These are phyloP conservation scores for Schizosaccharomyces osmophilus DNA, from an alignment of 805 yeast species.

Conservation along the genomic window DNA sequence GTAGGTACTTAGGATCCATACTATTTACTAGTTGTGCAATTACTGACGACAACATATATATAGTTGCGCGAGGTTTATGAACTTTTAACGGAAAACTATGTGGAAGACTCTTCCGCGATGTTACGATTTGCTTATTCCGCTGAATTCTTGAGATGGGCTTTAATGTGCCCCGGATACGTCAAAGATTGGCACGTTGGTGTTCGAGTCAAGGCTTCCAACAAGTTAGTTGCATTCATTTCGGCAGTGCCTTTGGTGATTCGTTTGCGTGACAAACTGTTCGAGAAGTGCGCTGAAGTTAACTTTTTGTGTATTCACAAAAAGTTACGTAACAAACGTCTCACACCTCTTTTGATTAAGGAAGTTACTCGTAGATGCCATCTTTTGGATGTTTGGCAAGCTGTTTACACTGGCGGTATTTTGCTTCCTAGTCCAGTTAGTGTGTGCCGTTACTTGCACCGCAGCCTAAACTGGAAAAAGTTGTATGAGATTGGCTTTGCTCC, in stretches of 20 bases:
- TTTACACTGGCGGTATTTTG: slow-evolving; percentile 77
- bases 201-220: slow-evolving; percentile 48
- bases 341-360: slow-evolving; percentile 84
- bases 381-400: slow-evolving; percentile 77
- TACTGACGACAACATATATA: not conserved
- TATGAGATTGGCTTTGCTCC: slow-evolving; percentile 76
- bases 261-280: slow-evolving; percentile 28
- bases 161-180: slow-evolving; percentile 80
- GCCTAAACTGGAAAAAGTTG: slow-evolving; percentile 73
- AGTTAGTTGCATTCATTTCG: slow-evolving; percentile 74
- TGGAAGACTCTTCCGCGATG: slow-evolving; percentile 78
- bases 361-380: slow-evolving; percentile 79
- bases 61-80: slow-evolving; percentile 48
- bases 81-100: slow-evolving; percentile 68
- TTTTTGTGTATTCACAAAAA: slow-evolving; percentile 87
- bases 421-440: slow-evolving; percentile 81
- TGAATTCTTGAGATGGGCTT: slow-evolving; percentile 74
- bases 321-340: slow-evolving; percentile 72
- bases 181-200: slow-evolving; percentile 86
- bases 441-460: slow-evolving; percentile 80
- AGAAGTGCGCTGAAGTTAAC: slow-evolving; percentile 63
- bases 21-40: not conserved
- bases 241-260: slow-evolving; percentile 59
- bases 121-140: slow-evolving; percentile 76
- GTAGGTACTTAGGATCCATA: not conserved